Evolutionary conservation across 805 yeast species (phyloP).

Genomic region (Kuraishia capsulata): DNA sequence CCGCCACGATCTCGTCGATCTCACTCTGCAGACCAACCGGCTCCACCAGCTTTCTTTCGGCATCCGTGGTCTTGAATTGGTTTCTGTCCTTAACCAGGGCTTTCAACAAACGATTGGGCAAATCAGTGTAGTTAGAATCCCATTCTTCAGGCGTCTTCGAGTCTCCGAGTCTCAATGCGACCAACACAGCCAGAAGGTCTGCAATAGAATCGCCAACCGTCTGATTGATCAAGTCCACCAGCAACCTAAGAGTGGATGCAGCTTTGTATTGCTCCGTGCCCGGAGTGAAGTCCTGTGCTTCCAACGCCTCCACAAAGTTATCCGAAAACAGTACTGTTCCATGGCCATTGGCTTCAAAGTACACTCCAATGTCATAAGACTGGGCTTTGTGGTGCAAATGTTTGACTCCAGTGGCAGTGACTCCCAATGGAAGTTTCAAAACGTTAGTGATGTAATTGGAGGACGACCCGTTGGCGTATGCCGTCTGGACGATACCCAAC

Average conservation of each 20-base stretch:
- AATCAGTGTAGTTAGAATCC: conserved; percentile 70
- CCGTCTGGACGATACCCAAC: conserved; percentile 92
- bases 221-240: conserved; percentile 78
- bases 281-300: conserved; percentile 17
- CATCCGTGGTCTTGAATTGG: conserved; percentile 76
- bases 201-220: conserved; percentile 98
- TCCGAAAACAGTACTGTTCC: conserved; percentile 86
- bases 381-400: conserved; percentile 90
- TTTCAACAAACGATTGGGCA: conserved; percentile 80
- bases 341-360: conserved; percentile 99
- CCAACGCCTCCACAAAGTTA: conserved; percentile 32
- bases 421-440: conserved; percentile 68
- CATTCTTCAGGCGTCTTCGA: conserved; percentile 49
- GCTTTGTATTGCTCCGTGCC: conserved; percentile 36
- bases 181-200: conserved; percentile 75
- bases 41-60: conserved; percentile 71
- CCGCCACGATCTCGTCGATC: conserved; percentile 57
- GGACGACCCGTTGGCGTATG: conserved; percentile 93
- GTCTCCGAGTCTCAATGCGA: conserved; percentile 40
- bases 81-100: conserved; percentile 78
- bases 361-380: conserved; percentile 81
- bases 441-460: conserved; percentile 57
- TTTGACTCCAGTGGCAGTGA: conserved; percentile 95
- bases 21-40: conserved; percentile 71
- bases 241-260: conserved; percentile 42